phyloP scores from a whole-genome alignment of 225 moss, liverwort and hornwort genomes.

The Bryum argenteum region DNA sequence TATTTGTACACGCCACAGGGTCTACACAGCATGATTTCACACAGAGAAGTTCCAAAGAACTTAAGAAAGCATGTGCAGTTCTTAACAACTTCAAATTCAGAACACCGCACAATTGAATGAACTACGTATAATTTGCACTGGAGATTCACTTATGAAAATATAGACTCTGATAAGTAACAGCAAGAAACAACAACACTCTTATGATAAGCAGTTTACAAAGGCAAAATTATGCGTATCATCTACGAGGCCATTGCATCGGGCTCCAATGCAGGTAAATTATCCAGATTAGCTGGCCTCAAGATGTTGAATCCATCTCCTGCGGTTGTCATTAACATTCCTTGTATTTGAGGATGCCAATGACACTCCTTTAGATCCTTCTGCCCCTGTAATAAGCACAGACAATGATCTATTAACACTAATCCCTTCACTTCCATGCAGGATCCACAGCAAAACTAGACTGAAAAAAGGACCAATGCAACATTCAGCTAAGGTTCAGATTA shows the following conservation, averaged over 20 bases:
- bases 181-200: not conserved
- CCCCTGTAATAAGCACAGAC: conserved; percentile 46
- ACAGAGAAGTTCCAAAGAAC: no score
- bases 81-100: no score
- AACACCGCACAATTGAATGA: no score
- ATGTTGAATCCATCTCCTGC: conserved; percentile 88
- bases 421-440: not conserved
- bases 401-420: not conserved
- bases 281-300: conserved; percentile 81
- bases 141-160: no score
- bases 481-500: not conserved
- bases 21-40: no score
- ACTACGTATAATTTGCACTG: not conserved
- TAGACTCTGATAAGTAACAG: not conserved
- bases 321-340: conserved; percentile 83
- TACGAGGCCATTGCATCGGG: conserved; percentile 25
- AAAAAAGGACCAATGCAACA: no score
- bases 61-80: no score
- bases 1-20: no score
- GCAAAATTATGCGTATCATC: conserved; percentile 27
- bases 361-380: conserved; percentile 90
- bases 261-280: conserved; percentile 65
- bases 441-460: no score
- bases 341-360: conserved; percentile 97
- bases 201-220: not conserved